phyloP scores from a whole-genome alignment of 768 basidiomycete species.

The Lactarius evosmus region DNA sequence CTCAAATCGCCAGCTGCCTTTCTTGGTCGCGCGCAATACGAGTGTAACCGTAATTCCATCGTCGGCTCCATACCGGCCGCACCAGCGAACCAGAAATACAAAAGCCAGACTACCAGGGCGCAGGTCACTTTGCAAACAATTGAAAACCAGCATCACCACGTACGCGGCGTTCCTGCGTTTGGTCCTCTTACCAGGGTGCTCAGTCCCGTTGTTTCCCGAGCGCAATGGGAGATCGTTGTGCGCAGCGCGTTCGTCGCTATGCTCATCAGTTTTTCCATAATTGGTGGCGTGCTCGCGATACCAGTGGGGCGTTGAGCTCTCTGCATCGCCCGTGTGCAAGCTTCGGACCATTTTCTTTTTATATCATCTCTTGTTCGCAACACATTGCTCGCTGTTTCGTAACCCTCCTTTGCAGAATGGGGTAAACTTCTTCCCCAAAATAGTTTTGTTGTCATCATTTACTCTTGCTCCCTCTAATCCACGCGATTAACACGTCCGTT shows the following conservation, averaged over 20 bases:
- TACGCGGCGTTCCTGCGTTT: slow-evolving; percentile 66
- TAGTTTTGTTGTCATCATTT: slow-evolving; percentile 8
- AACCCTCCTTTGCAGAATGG: background rate
- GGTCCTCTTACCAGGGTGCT: slow-evolving; percentile 67
- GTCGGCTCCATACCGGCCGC: slow-evolving; percentile 6
- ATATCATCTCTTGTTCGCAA: slow-evolving; percentile 8
- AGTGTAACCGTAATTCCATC: slow-evolving; percentile 19
- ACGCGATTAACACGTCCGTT: slow-evolving; percentile 6
- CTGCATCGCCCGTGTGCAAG: background rate
- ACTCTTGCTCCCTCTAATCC: slow-evolving; percentile 6
- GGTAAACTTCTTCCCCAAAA: background rate
- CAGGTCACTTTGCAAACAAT: background rate
- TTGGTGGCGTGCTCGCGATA: slow-evolving; percentile 37
- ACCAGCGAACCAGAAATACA: slow-evolving; percentile 20
- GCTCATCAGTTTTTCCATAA: slow-evolving; percentile 35
- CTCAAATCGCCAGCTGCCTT: slow-evolving; percentile 16
- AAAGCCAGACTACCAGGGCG: slow-evolving; percentile 11
- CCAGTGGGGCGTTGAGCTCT: slow-evolving; percentile 35
- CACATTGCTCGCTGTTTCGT: background rate
- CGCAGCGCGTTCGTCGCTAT: slow-evolving; percentile 52
- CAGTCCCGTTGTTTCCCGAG: slow-evolving; percentile 67
- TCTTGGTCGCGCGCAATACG: slow-evolving; percentile 21
- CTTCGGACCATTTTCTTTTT: background rate
- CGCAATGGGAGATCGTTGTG: slow-evolving; percentile 82
- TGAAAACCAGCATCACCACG: slow-evolving; percentile 42